phyloP scores from a whole-genome alignment of 352 stramenopile species.

The Phytopythium cucurbitacearum region DNA sequence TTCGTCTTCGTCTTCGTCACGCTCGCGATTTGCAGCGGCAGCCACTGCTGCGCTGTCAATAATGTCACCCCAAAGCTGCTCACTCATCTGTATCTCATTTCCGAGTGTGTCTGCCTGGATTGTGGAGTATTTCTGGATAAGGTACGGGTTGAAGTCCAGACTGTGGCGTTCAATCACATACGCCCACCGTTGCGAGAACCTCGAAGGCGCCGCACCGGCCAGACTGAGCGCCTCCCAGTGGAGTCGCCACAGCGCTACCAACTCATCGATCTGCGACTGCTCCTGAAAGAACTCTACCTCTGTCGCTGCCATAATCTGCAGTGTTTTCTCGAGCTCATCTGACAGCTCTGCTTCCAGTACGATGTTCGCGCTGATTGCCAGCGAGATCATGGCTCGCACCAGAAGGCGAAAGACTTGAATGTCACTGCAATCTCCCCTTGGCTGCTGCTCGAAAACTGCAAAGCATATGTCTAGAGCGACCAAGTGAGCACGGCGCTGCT shows the following conservation, averaged over 20 bases:
- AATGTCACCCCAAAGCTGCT: constrained; percentile 56
- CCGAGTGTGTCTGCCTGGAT: constrained; percentile 45
- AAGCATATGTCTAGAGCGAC: constrained; percentile 52
- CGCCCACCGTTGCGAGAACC: constrained; percentile 27
- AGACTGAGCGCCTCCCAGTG: constrained; percentile 31
- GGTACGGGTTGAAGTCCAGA: constrained; percentile 67
- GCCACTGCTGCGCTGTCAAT: constrained; percentile 28
- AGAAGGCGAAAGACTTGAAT: constrained; percentile 25
- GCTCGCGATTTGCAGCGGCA: constrained; percentile 15
- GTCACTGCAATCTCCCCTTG: constrained; percentile 13
- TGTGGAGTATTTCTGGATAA: constrained; percentile 51
- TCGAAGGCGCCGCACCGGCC: neutral
- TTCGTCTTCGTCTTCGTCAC: constrained; percentile 32
- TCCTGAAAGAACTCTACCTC: constrained; percentile 63
- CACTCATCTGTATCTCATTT: constrained; percentile 43
- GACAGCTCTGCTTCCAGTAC: constrained; percentile 17
- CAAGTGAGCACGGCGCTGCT: constrained; percentile 21
- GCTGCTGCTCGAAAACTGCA: constrained; percentile 21
- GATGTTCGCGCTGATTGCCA: constrained; percentile 40
- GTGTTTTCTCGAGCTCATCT: constrained; percentile 49
- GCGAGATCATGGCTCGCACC: constrained; percentile 46
- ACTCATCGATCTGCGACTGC: constrained; percentile 47
- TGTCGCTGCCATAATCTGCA: constrained; percentile 79
- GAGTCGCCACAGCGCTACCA: constrained; percentile 55
- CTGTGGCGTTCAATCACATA: constrained; percentile 30